Conservation (phyloP, 257 asterid genomes). For the Mitragyna speciosa region DNA sequence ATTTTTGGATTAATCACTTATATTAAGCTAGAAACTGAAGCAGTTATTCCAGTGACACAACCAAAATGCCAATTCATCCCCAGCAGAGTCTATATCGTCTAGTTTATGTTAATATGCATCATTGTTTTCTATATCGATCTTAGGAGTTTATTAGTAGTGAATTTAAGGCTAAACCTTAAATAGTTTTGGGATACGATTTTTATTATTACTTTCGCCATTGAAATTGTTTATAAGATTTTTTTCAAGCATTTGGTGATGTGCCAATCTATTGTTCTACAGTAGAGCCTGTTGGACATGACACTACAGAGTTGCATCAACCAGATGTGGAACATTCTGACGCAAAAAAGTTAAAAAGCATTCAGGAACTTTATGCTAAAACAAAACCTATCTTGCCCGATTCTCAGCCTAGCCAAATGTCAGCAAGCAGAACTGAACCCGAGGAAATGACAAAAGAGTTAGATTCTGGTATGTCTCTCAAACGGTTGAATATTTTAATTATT, state of each 20-base stretch:
- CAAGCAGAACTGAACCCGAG: not conserved
- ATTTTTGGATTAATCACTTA: not conserved
- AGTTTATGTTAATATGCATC: not conserved
- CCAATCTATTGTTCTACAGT: not conserved
- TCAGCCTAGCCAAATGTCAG: not conserved
- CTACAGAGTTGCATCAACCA: not conserved
- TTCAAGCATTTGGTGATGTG: not conserved
- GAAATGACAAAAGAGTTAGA: not conserved
- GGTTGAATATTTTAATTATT: not conserved
- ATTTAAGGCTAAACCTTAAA: not conserved
- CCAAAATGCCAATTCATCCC: not conserved
- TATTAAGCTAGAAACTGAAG: not conserved
- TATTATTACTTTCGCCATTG: not conserved
- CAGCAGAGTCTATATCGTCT: not conserved
- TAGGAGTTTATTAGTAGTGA: not conserved
- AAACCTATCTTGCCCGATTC: not conserved
- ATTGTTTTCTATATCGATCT: not conserved
- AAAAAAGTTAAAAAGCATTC: not conserved
- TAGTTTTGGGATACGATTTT: not conserved
- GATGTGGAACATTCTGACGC: not conserved
- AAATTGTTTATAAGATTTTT: not conserved
- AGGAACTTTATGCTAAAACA: not conserved
- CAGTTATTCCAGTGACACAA: not conserved
- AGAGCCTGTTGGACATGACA: constrained; percentile 7
- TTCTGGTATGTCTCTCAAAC: not conserved